Base-by-base conservation (phyloP, 176 grass and related monocot genomes). In the Zea luxurians region DNA sequence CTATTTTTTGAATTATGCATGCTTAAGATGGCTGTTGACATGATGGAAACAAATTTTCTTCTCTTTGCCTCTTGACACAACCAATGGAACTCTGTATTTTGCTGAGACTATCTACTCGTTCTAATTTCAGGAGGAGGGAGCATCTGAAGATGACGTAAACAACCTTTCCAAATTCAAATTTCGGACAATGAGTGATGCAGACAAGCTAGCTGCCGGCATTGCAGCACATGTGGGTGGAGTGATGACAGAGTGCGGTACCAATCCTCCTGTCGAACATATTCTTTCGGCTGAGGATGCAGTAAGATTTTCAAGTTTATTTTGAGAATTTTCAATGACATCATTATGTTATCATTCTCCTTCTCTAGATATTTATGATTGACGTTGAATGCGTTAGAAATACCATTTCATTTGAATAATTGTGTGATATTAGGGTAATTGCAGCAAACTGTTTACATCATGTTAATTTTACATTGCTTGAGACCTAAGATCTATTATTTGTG, bases 201-300 rank as follows among this genome's bases (percentile, higher is more conserved):
- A 90, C 45, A 98, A 98, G 82, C 86, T 92, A 68, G 77, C 76
- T 69, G 85, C 69, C 35, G 91, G 90, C 35, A 92, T 86, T 70
- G 80, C 87, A 83, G 89, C 82, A 71, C 75, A 86, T 76, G 37
- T 73, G 37, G 83, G 89, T 62, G 95, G 95, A 74, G 85, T 94
- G 37, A 94, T 98, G 95, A 89, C 74, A 2, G 87, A 94, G 74
- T 94, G 89, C 83, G 91, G 75, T 16, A 92, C 79, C 21, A 79
- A 85, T 73, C 85, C 91, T 86, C 87, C 91, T 67, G 75, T 88
- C 15, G 91, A 94, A 48, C 95, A 92, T 76, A 80, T 84, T 78
- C 91, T 98, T 92, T 77, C 77, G 52, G 87, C 89, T 75, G 91
- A 98, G 84, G 89, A 98, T 64, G 95, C 91, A 60, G 95, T 98